Evolutionary conservation across 257 asterid genomes (phyloP), one percentile per base, ranked within the genome.

Genomic region (Plantago elongata): DNA sequence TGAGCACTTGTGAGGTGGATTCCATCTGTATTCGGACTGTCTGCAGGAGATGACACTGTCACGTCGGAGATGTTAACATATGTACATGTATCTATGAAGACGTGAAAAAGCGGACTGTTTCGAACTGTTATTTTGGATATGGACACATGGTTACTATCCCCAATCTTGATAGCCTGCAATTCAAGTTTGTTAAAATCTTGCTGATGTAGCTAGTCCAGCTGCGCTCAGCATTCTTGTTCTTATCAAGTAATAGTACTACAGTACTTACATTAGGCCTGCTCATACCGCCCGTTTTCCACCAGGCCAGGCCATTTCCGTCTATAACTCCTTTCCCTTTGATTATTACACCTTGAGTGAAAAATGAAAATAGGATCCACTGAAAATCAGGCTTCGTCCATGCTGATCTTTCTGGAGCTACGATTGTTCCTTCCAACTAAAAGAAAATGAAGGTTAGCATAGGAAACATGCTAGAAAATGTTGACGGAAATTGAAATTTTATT

Each of bases 1-100:
- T 66, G 73, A 64, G 27, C 49, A 3, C 9, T 3, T 15, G 78
- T 9, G 30, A 74, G 1, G 57, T 74, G 74, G 46, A 74, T 70
- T 22, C 79, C 69, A 3, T 70, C 73, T 0, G 75, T 70, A 37
- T 70, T 74, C 2, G 75, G 73, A 45, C 79, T 74, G 7, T 62
- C 46, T 3, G 4, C 66, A 0, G 79, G 75, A 54, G 79, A 69
- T 3, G 42, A n/a, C 1, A 45, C 50, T 0, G 46, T 65, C 9
- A 74, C 27, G 45, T 45, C 45, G 63, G 13, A 45, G 0, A 74
- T 14, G 1, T 5, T 11, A 9, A 74, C 43, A 18, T 65, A 0
- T 44, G 55, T 30, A 14, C 63, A 1, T 0, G 0, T 1, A 4
- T 37, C 59, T 2, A 74, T 56, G 55, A 44, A 51, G 38, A 74